A percentile compares a stretch with the other conserved stretches of the same genome.
Conservation (phyloP, 768 basidiomycete species). For the Amanita rimosa region DNA sequence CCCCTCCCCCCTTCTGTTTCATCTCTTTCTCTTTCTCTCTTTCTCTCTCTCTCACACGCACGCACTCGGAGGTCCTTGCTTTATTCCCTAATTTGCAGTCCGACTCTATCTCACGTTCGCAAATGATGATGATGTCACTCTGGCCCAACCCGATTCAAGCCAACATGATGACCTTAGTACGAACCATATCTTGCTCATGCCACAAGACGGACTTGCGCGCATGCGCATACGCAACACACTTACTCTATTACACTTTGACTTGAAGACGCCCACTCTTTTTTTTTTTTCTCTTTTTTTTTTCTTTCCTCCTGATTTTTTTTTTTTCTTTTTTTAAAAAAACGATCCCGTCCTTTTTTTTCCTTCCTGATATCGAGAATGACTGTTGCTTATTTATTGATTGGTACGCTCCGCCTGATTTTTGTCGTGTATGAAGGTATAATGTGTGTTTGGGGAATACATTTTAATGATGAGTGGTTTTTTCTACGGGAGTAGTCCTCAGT, state of each 20-base stretch:
- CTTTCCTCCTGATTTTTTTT: too few species aligned
- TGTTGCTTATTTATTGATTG: slow-evolving; percentile 3
- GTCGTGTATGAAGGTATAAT: slow-evolving; percentile 3
- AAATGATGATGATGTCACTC: background rate
- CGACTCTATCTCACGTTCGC: too few species aligned
- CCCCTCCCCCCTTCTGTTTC: background rate
- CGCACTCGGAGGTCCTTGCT: background rate
- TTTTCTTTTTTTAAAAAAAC: background rate
- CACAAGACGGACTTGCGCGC: background rate
- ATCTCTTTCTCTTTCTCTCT: too few species aligned
- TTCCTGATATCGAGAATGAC: background rate
- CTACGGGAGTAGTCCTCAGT: too few species aligned
- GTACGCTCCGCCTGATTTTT: background rate
- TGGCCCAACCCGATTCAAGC: background rate
- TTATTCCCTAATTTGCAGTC: slow-evolving; percentile 1
- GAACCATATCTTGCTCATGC: background rate
- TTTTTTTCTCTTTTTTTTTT: too few species aligned
- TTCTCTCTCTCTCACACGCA: too few species aligned
- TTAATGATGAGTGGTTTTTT: background rate
- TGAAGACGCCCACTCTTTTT: too few species aligned
- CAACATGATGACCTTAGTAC: background rate
- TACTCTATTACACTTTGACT: background rate
- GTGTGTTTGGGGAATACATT: slow-evolving; percentile 3
- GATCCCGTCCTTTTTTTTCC: background rate
- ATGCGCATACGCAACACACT: background rate